Percentiles rank a stretch among this genome's conserved stretches.
Conservation (phyloP, 306 rosid species). For the Vigna unguiculata region DNA sequence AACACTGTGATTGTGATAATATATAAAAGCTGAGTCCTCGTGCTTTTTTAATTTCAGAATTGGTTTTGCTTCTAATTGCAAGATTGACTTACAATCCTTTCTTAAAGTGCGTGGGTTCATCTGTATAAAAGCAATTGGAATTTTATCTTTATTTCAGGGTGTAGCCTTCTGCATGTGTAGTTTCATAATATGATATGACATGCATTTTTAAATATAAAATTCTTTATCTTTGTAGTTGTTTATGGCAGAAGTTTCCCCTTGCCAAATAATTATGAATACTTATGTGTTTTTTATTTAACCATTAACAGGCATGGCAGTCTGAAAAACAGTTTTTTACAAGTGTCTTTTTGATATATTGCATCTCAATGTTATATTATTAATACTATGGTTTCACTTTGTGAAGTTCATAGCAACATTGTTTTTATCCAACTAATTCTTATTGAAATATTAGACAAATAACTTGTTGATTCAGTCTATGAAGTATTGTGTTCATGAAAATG, state of each 20-base stretch:
- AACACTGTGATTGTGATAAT: constrained; percentile 28
- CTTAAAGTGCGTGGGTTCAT: not conserved
- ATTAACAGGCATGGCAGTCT: too few relatives aligned
- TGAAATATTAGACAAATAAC: too few relatives aligned
- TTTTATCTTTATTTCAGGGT: not conserved
- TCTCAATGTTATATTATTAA: too few relatives aligned
- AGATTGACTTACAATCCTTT: not conserved
- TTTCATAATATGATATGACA: not conserved
- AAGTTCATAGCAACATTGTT: too few relatives aligned
- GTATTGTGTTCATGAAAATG: too few relatives aligned
- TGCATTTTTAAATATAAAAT: not conserved
- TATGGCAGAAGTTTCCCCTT: not conserved
- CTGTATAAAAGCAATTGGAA: not conserved
- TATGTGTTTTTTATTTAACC: too few relatives aligned
- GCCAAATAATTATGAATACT: too few relatives aligned
- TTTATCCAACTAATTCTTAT: too few relatives aligned
- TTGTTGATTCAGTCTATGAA: too few relatives aligned
- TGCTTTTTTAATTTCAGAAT: constrained; percentile 12
- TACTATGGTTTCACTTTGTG: too few relatives aligned
- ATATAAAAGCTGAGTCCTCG: not conserved
- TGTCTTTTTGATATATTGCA: too few relatives aligned
- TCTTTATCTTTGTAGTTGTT: not conserved
- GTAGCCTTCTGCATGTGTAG: not conserved
- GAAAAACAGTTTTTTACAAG: too few relatives aligned
- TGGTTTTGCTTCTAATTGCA: constrained; percentile 9